Base-by-base conservation (phyloP, 495 filamentous ascomycete species). In the Amphirosellinia nigrospora region DNA sequence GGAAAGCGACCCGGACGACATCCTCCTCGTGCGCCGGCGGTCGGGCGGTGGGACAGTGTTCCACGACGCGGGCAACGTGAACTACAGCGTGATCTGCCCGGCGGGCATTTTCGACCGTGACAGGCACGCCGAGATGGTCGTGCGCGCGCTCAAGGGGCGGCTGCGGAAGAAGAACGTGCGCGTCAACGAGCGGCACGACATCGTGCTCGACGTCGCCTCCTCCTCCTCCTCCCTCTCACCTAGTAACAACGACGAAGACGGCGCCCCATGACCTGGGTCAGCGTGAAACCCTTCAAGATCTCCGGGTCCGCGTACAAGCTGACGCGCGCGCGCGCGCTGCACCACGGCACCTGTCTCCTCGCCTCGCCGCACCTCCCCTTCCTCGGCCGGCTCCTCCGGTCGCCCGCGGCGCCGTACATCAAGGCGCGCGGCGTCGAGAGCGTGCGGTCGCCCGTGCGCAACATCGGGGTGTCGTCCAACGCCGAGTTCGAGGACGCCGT, bases 281-380 rank as follows among this genome's bases (percentile, higher is more conserved):
- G 34, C 34, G 34, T 78, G 32, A 75, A 78, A 28, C 84, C 89
- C 4, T 89, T 89, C 71, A 99, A 99, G 79, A 83, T 98, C 4
- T 97, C 93, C 0, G 96, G 96, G 1, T 96, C 92, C 1, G 96
- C 96, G 21, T 98, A 96, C 81, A 98, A 98, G 79, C 81, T 98
- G 13, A 97, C 92, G 4, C 81, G 92, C 23, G 79, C 85, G 43
- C 87, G 94, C 55, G 88, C 93, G 5, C 83, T 98, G 55, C 96
- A 98, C 76, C 96, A 99, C 78, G 96, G 93, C 4, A 99, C 96
- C 0, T 95, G 93, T 78, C 81, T 99, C 55, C 83, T 98, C 0
- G 80, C 84, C 53, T 91, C 90, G 11, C 88, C 88, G 6, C 89
- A 94, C 73, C 81, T 98, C n/a, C 73, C 82, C 36, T 77, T 81